Base-by-base conservation (phyloP, 306 rosid genomes). In the Coriaria nepalensis region DNA sequence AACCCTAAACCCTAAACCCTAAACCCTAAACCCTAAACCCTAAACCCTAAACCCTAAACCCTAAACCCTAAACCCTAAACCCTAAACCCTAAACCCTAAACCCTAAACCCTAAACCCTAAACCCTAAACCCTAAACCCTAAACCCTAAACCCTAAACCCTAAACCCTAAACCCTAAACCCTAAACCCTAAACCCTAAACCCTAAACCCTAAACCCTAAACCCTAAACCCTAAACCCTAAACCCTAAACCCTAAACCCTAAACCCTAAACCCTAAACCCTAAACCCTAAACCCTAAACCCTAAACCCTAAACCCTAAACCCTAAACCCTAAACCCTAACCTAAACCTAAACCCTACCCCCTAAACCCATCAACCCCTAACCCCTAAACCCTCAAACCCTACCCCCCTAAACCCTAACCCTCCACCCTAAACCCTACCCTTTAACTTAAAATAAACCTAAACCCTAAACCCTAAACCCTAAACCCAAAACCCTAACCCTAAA, bases 161-260 rank as follows among this genome's bases (percentile, higher is more conserved):
- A 9, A 55, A 55, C n/a, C 48, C 48, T 44, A 40, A 55, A 40
- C 41, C 49, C 60, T 49, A 40, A 40, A 55, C 29, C 29, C 29
- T 20, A 20, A 20, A 55, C 60, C 60, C 60, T 55, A 41, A 55
- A 55, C 49, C 60, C 49, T 55, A 41, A 57, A 40, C 60, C 60
- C 60, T 55, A 41, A 40, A 55, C 60, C 60, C 60, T 55, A 55
- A 40, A 55, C 60, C 60, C 49, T 55, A 40, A 55, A 35, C 60
- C 60, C 43, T 36, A 55, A 55, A 37, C 49, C 60, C 43, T 36
- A 55, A 55, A 37, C 60, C 29, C 29, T 3, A 20, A 20, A 20
- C 37, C 63, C 53, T 35, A 32, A 57, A 57, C 13, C 63, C 54
- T 13, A 10, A 57, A 46, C 37, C 63, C 54, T 11, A n/a, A 45